Percentiles rank a stretch among this genome's conserved stretches.
Evolutionary conservation across 345 rosid genomes (phyloP).

Genomic region (Eucalyptus decipiens): DNA sequence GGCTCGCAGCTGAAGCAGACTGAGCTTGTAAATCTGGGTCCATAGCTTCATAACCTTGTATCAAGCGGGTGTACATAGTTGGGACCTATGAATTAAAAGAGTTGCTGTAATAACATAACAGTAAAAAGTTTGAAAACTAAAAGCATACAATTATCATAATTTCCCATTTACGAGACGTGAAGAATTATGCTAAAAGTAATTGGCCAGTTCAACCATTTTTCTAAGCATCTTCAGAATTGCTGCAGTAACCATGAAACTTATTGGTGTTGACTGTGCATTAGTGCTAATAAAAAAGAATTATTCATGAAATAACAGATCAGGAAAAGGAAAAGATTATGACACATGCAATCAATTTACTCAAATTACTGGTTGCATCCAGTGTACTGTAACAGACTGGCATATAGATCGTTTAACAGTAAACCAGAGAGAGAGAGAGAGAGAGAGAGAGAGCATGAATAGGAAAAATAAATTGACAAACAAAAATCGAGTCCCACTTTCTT

Average conservation of each 20-base stretch:
- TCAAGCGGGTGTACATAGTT: constrained; percentile 86
- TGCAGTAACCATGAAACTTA: neutral
- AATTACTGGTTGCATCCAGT: neutral
- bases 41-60: constrained; percentile 97
- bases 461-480: neutral
- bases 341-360: neutral
- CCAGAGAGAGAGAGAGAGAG: neutral
- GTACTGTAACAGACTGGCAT: neutral
- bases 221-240: neutral
- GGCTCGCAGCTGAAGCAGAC: constrained; percentile 66
- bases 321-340: neutral
- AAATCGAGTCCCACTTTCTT: neutral
- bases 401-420: neutral
- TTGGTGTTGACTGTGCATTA: neutral
- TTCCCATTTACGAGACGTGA: neutral
- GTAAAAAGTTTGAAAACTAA: neutral
- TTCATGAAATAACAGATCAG: neutral
- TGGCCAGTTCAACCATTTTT: neutral
- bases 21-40: constrained; percentile 50
- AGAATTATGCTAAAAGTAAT: neutral
- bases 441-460: neutral
- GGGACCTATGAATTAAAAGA: constrained; percentile 49
- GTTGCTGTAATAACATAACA: neutral
- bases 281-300: neutral
- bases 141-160: neutral